Percentiles rank a stretch among this genome's conserved stretches.
These are phyloP conservation scores for Emergomyces pasteurianus DNA, from an alignment of 2,329 filamentous ascomycete genomes.

Conservation along the genomic window DNA sequence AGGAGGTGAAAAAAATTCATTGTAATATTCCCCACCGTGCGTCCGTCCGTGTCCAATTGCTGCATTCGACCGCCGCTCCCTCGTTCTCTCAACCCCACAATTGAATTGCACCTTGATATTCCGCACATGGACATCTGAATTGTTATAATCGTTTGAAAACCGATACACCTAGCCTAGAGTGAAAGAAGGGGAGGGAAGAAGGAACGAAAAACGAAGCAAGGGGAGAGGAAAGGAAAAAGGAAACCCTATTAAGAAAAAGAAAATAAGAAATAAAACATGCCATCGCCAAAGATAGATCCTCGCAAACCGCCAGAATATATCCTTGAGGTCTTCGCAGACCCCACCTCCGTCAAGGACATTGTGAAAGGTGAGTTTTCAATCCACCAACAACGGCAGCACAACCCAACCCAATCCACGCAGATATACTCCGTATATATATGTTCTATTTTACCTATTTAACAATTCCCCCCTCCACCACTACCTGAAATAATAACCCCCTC, in stretches of 20 bases:
- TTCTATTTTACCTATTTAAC: background rate
- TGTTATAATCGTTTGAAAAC: background rate
- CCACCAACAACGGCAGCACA: background rate
- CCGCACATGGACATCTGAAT: background rate
- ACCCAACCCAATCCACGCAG: background rate
- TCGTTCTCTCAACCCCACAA: background rate
- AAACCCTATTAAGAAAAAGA: background rate
- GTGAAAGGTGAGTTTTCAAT: slow-evolving; percentile 66
- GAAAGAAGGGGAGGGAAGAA: too few relatives aligned
- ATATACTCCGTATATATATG: too few relatives aligned
- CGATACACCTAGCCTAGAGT: background rate
- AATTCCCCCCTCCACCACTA: background rate
- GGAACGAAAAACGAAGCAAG: background rate
- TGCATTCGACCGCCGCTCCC: too few relatives aligned
- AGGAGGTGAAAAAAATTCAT: too few relatives aligned
- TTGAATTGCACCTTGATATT: background rate
- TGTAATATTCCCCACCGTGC: too few relatives aligned
- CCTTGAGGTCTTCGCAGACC: slow-evolving; percentile 87
- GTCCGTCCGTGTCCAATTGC: too few relatives aligned
- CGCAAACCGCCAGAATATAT: slow-evolving; percentile 72
- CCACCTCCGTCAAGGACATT: slow-evolving; percentile 77
- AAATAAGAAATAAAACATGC: background rate
- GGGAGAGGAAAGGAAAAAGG: background rate
- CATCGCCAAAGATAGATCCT: slow-evolving; percentile 43
- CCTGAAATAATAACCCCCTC: too few relatives aligned